Base-by-base conservation (phyloP, 2,329 filamentous ascomycete genomes). In the Phoma sp. region DNA sequence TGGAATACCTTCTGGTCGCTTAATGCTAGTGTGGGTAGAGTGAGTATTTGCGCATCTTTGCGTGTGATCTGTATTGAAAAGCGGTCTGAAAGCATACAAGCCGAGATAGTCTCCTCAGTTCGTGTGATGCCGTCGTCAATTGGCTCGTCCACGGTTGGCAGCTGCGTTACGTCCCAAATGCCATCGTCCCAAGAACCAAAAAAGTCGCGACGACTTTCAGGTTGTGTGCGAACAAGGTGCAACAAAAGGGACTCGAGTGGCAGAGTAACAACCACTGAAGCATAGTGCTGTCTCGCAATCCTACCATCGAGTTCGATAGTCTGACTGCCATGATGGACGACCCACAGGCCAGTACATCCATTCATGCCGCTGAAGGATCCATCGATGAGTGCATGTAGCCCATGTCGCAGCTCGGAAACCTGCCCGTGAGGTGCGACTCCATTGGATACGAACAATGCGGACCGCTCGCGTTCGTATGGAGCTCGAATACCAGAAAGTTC, bases 361-460 rank as follows among this genome's bases (percentile, higher is more conserved):
- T 61, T 62, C 47, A 75, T 64, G 5, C 62, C 64, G n/a, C 66
- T 68, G 23, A 66, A 66, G 37, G 54, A 63, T 30, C 64, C 57
- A 30, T 71, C 68, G 0, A 71, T 61, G 11, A 73, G 42, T 9
- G 77, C 78, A 40, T 79, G 74, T 14, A 78, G 36, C 3, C 80
- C 80, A 29, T 58, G 46, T 30, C 78, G 64, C 15, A 81, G 61
- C 57, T 81, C 79, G 1, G 78, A 75, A 1, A 81, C 63, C 4
- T 73, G 56, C 10, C 80, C 78, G 56, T 76, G 73, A 25, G 78
- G 77, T 26, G 75, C 68, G 10, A 72, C 65, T n/a, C 79, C 78
- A 25, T 77, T 77, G 17, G 78, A 75, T 7, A 77, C 66, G 25
- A 80, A 78, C 15, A 73, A 49, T 15, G 61, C 59, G 18, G 62